Evolutionary conservation across 176 grass and related monocot genomes (phyloP), one percentile per base, ranked within the genome.

Genomic region (Coix lacrymajobi): DNA sequence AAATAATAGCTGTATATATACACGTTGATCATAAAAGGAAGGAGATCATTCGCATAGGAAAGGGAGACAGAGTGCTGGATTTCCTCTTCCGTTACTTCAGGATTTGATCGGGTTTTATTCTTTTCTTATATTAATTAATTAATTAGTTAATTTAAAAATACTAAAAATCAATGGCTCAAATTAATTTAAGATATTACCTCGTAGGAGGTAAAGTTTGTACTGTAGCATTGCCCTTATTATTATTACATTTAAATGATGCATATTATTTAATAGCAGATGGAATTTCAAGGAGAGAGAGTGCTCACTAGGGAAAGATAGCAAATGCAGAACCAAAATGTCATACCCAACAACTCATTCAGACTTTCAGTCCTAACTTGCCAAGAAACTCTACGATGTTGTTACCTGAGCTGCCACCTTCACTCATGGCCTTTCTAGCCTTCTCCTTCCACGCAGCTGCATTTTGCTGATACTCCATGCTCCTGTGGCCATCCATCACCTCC

Each of bases 351-450:
- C 9, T 26, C 11, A 60, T 28, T 60, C 24, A 60, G 10, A 60
- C 24, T 13, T 37, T 38, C 62, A 19, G n/a, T 1, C 61, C 26
- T 30, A 88, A 61, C 78, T 83, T 10, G 51, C 25, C 0, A 3
- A 81, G 62, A 45, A 94, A 91, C 28, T 85, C 78, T 0, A 8
- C 1, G 69, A 91, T 87, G 85, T 89, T 94, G 1, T 1, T 37
- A 15, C 85, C 39, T 0, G 92, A 92, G 68, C 87, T 94, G 3
- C 92, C 89, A 45, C 72, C 89, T 51, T 80, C 40, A 4, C 20
- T 14, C 41, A 85, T 63, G 32, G 92, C 87, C 9, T 22, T 49
- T 43, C 44, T 84, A 31, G 84, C 78, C 77, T 81, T 84, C 32
- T 13, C n/a, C 11, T 28, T 89, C 87, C 84, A 89, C 5, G 51